Base-by-base conservation (phyloP, 2,329 filamentous ascomycete genomes). In the Fusarium sp. region DNA sequence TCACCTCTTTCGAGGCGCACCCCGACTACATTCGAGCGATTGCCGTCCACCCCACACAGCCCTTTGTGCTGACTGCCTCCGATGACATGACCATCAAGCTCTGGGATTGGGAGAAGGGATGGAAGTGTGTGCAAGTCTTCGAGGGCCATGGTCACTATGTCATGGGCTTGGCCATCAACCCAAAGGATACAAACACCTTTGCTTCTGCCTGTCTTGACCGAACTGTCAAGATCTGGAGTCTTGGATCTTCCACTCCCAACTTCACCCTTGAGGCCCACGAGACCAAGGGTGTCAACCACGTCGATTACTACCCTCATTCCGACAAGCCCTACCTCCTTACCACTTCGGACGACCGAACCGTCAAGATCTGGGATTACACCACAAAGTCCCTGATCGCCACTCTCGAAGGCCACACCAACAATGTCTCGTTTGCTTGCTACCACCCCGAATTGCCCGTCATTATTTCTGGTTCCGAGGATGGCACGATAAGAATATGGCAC, bases 311-410 rank as follows among this genome's bases (percentile, higher is more conserved):
- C 75, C 89, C 89, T 13, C 89, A 90, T 75, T 89, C 88, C 71
- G 89, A 91, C 76, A 91, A 91, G 79, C 89, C 89, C 26, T 98
- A 99, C 77, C 90, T 99, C 45, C 90, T 99, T 68, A 99, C 96
- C 24, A 97, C 95, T 15, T 97, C 94, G 9, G 96, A 99, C 78
- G 96, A 98, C 80, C 90, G 93, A 74, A 98, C 95, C 1, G 93
- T 98, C 74, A 98, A 98, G 85, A 89, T 99, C 56, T 99, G 96
- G 95, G 96, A 99, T 78, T 98, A 99, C 84, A 98, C 95, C 14
- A 98, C 94, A 48, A 99, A 99, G 82, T 96, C 94, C 14, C 85
- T 98, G 70, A 97, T 98, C 77, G 96, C 96, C 30, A 98, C 95
- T 4, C 86, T 99, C 47, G 96, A 99, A 80, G 96, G 96, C 28